A percentile compares a stretch with the other conserved stretches of the same genome.
Evolutionary conservation across 2,329 filamentous ascomycete species (phyloP).

Genomic region (Gaeumannomyces tritici): DNA sequence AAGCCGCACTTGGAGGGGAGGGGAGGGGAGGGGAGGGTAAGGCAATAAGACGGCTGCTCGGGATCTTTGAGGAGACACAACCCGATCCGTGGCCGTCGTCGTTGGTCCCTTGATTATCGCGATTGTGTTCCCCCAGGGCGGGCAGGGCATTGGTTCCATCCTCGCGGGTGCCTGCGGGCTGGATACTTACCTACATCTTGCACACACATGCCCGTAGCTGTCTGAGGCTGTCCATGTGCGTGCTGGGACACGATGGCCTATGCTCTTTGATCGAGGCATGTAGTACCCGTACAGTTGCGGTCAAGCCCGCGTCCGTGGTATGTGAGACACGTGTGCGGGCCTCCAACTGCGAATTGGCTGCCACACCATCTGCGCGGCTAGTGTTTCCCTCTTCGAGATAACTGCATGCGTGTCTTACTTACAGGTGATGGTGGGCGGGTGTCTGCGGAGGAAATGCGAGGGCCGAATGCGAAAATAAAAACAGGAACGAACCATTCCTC

Average conservation of each 20-base stretch:
- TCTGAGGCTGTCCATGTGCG: background rate
- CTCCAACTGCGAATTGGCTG: background rate
- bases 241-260: background rate
- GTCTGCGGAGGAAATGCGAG: background rate
- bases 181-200: too few species aligned
- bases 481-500: too few species aligned
- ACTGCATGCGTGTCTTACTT: background rate
- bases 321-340: background rate
- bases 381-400: background rate
- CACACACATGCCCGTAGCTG: too few species aligned
- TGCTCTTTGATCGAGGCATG: background rate
- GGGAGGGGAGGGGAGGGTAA: too few species aligned
- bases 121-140: background rate
- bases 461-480: background rate
- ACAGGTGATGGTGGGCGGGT: background rate
- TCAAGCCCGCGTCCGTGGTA: too few species aligned
- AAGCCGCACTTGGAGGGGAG: background rate
- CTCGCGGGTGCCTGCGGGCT: background rate
- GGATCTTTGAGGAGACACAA: background rate
- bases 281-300: background rate
- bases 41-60: background rate
- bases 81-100: background rate
- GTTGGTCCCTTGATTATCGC: background rate
- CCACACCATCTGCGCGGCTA: background rate
- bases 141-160: too few species aligned